Evolutionary conservation across 345 rosid genomes (phyloP), one percentile per base, ranked within the genome.

Genomic region (Citrus maxima): DNA sequence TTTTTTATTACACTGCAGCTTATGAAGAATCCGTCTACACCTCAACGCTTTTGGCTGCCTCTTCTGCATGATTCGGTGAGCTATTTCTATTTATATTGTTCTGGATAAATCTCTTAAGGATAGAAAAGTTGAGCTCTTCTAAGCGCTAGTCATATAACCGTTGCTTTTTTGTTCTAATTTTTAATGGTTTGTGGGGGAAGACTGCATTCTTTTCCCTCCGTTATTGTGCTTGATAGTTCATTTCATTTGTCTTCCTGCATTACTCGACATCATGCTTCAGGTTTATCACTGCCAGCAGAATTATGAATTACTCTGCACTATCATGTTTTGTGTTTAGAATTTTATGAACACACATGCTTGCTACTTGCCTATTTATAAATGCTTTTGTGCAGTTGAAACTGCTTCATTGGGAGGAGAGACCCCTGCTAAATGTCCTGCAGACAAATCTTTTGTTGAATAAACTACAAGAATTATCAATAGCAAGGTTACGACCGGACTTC

Each of bases 1-100:
- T n/a, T 16, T 32, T 35, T 62, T 72, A 27, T 58, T 59, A 62
- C 74, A 82, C 67, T 87, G 84, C 95, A 94, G 99, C 97, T 96
- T 62, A 91, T 96, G 99, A 88, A 87, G 82, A 96, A 88, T 84
- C 88, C 97, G 18, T 94, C 94, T 2, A 93, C 98, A 37, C 99
- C 99, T 42, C 94, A 87, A 74, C 94, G 89, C 75, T 94, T 96
- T 85, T 96, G 97, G 97, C 83, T 94, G 84, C 94, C 97, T 25
- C 91, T 96, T 82, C 88, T 96, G 34, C 79, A 89, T 85, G 99
- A 96, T 81, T 90, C 98, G 30, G 99, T 96, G 76, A 91, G 90
- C 69, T 65, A 6, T 59, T 54, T 54, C 25, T 49, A 30, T 55
- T 55, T 1, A 58, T 30, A 13, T n/a, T 37, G 14, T 35, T 70